Percentiles rank a stretch among this genome's conserved stretches.
phyloP scores from a whole-genome alignment of 306 rosid genomes.

The Acmispon strigosus region DNA sequence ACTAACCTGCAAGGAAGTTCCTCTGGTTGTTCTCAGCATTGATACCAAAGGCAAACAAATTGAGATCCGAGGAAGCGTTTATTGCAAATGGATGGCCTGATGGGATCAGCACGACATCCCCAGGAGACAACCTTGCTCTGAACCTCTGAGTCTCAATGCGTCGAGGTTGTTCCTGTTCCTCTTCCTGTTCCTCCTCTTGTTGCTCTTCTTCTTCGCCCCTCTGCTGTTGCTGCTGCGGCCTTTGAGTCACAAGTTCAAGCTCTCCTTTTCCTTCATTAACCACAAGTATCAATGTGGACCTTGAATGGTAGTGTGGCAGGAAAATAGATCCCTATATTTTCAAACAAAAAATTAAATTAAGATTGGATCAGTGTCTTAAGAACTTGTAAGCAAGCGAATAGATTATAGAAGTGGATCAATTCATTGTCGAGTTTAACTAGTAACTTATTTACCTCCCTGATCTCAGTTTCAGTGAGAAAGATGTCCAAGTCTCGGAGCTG shows the following conservation, averaged over 20 bases:
- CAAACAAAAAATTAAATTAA: not conserved
- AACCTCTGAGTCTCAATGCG: not conserved
- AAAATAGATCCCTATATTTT: conserved; percentile 19
- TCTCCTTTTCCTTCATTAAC: conserved; percentile 13
- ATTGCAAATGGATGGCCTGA: conserved; percentile 29
- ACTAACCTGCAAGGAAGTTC: conserved; percentile 35
- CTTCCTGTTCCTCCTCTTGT: not conserved
- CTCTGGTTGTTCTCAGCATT: conserved; percentile 36
- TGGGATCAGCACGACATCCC: conserved; percentile 26
- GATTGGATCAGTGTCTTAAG: too few species aligned
- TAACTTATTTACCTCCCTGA: conserved; percentile 6
- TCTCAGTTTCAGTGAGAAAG: not conserved
- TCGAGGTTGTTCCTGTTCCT: not conserved
- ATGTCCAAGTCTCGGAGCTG: conserved; percentile 12
- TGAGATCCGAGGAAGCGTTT: conserved; percentile 19
- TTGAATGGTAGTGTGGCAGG: conserved; percentile 26
- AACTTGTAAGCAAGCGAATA: not conserved
- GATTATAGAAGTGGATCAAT: too few species aligned
- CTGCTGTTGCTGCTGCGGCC: not conserved
- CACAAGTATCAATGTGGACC: not conserved
- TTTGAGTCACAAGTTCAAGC: not conserved
- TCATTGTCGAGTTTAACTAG: too few species aligned
- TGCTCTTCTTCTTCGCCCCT: not conserved
- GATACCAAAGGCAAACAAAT: conserved; percentile 25
- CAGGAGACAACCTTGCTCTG: not conserved